A percentile compares a stretch with the other conserved stretches of the same genome.
Conservation (phyloP, 371 early-diverging fungal genomes). For the Neoconidiobolus thromboides region DNA sequence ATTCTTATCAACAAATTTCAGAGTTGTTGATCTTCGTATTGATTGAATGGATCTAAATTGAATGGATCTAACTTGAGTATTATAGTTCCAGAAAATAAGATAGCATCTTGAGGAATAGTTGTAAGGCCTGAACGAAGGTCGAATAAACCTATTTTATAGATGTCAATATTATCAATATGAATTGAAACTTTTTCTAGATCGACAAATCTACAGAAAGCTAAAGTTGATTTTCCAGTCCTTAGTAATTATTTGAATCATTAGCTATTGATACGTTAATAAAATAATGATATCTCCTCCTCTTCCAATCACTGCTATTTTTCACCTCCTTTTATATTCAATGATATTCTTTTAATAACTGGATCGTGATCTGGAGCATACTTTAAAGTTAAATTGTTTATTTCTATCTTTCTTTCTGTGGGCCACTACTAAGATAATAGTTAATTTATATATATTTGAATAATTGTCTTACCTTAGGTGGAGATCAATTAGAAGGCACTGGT, state of each 20-base stretch:
- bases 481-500: conserved; percentile 33
- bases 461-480: conserved; percentile 10
- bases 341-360: conserved; percentile 31
- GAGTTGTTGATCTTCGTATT: conserved; percentile 30
- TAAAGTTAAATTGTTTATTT: conserved; percentile 30
- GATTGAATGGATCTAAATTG: conserved; percentile 37
- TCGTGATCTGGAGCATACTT: conserved; percentile 36
- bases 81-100: conserved; percentile 40
- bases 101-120: conserved; percentile 55
- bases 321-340: conserved; percentile 23
- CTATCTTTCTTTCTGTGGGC: conserved; percentile 39
- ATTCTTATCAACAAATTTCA: conserved; percentile 40
- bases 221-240: conserved; percentile 49
- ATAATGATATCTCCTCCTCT: conserved; percentile 14
- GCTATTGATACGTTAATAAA: conserved; percentile 22
- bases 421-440: conserved; percentile 23
- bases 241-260: conserved; percentile 9
- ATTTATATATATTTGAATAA: too few relatives aligned
- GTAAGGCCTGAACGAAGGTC: conserved; percentile 40
- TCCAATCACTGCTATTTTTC: conserved; percentile 45
- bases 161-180: conserved; percentile 42
- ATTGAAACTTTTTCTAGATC: conserved; percentile 39
- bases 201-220: conserved; percentile 46
- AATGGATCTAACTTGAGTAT: conserved; percentile 48
- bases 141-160: conserved; percentile 31